Conservation (phyloP, 495 filamentous ascomycete species). For the Hypoxylon lienhwacheense region DNA sequence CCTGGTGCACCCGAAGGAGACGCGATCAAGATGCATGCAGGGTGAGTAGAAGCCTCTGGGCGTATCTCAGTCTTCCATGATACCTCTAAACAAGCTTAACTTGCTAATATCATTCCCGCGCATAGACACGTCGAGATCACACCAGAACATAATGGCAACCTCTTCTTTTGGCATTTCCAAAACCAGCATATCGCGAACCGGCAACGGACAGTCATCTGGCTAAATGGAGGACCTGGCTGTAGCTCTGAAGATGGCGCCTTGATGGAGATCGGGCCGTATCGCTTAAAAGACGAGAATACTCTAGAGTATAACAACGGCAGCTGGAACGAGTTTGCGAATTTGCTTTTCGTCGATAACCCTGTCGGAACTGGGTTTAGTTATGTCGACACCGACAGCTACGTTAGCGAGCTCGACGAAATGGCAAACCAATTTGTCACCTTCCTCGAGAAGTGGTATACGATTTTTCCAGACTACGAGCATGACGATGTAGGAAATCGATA, state of each 20-base stretch:
- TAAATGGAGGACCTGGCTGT: conserved; percentile 95
- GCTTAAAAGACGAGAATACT: conserved; percentile 72
- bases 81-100: not conserved
- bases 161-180: conserved; percentile 98
- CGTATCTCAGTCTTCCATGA: conserved; percentile 1
- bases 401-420: conserved; percentile 87
- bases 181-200: conserved; percentile 92
- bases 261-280: conserved; percentile 97
- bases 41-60: conserved; percentile 58
- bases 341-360: conserved; percentile 95
- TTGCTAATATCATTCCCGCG: conserved; percentile 35
- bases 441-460: conserved; percentile 80
- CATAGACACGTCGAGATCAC: conserved; percentile 87
- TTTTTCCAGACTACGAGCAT: conserved; percentile 90
- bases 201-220: conserved; percentile 92
- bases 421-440: conserved; percentile 84
- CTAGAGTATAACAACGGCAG: conserved; percentile 84
- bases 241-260: conserved; percentile 95
- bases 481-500: conserved; percentile 76
- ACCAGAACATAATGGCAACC: conserved; percentile 78
- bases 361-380: conserved; percentile 97
- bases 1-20: conserved; percentile 85
- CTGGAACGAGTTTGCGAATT: conserved; percentile 96
- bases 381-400: conserved; percentile 80
- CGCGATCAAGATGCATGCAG: conserved; percentile 94